Evolutionary conservation across 176 grass and related monocot genomes (phyloP).

Genomic region (Stipa capillata): DNA sequence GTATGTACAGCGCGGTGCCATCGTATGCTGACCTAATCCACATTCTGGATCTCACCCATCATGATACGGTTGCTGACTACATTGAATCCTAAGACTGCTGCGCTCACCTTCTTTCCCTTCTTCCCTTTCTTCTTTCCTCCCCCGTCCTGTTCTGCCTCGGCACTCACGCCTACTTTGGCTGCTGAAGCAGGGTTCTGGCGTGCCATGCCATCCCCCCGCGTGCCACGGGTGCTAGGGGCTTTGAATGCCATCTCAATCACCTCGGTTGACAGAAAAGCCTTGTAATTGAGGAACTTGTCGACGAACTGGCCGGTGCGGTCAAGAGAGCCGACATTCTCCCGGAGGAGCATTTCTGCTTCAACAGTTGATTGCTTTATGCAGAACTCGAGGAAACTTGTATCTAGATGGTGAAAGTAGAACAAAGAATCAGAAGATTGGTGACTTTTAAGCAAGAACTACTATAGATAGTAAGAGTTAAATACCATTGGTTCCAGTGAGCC

Average conservation of each 20-base stretch:
- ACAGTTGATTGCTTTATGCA: constrained; percentile 75
- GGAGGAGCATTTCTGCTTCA: constrained; percentile 67
- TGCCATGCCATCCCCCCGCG: background rate
- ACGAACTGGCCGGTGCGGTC: constrained; percentile 73
- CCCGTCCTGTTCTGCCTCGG: constrained; percentile 36
- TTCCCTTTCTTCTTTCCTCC: constrained; percentile 84
- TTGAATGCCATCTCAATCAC: constrained; percentile 80
- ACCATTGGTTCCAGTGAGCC: constrained; percentile 86
- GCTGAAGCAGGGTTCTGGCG: constrained; percentile 9
- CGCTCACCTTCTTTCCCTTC: constrained; percentile 92
- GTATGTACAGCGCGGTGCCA: constrained; percentile 54
- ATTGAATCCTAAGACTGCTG: constrained; percentile 76
- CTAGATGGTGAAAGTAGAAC: constrained; percentile 27
- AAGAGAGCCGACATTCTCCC: constrained; percentile 72
- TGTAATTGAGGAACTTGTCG: constrained; percentile 90
- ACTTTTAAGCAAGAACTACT: constrained; percentile 2
- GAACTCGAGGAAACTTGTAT: constrained; percentile 89
- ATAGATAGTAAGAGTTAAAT: constrained; percentile 10
- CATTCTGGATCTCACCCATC: constrained; percentile 96
- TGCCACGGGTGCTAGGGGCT: constrained; percentile 2
- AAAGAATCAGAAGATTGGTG: background rate
- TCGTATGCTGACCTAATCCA: constrained; percentile 26
- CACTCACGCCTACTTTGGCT: constrained; percentile 17
- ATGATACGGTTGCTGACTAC: constrained; percentile 98
- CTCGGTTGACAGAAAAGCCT: constrained; percentile 77